Evolutionary conservation across 306 rosid genomes (phyloP).

Genomic region (Senna tora): DNA sequence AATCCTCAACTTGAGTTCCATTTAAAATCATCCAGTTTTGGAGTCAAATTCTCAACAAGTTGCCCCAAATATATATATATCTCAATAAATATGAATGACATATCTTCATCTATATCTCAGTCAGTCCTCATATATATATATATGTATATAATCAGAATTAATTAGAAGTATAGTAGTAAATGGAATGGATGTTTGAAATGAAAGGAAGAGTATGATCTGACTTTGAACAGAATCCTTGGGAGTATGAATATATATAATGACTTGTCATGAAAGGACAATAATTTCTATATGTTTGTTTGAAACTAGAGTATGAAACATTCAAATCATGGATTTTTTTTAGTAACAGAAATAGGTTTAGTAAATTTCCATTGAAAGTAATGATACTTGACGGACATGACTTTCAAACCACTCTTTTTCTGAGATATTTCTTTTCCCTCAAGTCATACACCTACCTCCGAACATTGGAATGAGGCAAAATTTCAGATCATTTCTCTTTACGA

Average conservation of each 20-base stretch:
- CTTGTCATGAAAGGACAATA: slow-evolving; percentile 8
- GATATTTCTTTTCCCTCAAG: slow-evolving; percentile 17
- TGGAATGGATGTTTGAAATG: not conserved
- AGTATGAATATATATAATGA: slow-evolving; percentile 31
- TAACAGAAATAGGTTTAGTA: not conserved
- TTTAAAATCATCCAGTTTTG: slow-evolving; percentile 14
- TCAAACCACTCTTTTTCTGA: slow-evolving; percentile 35
- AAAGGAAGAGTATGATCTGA: slow-evolving; percentile 23
- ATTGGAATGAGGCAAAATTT: slow-evolving; percentile 6
- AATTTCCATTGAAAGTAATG: slow-evolving; percentile 42
- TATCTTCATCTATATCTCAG: not conserved
- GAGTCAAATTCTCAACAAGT: slow-evolving; percentile 39
- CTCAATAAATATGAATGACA: not conserved
- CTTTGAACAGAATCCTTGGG: slow-evolving; percentile 34
- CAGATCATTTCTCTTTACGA: not conserved
- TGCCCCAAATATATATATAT: slow-evolving; percentile 29
- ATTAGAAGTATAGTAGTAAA: not conserved
- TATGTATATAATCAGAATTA: no score
- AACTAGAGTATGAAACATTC: slow-evolving; percentile 27
- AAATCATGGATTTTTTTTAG: slow-evolving; percentile 13
- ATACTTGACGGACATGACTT: slow-evolving; percentile 30
- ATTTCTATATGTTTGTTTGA: not conserved
- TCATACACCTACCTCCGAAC: slow-evolving; percentile 34
- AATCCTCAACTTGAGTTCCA: slow-evolving; percentile 49
- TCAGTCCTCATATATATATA: no score